Evolutionary conservation across 1,139 yeast genomes (phyloP).

Genomic region (Yamadazyma songkhlaensis): DNA sequence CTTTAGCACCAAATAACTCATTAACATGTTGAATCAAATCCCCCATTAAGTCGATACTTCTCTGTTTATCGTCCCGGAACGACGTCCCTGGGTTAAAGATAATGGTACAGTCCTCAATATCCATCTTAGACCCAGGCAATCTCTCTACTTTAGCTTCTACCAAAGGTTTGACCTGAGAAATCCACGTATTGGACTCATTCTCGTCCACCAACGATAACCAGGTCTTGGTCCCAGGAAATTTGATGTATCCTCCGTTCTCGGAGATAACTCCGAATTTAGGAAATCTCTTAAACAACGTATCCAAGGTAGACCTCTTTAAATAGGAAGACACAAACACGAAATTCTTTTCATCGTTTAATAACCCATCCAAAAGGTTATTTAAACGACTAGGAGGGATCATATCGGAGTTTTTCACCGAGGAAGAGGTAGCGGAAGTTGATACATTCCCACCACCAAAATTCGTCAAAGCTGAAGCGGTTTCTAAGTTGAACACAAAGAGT

Average conservation of each 20-base stretch:
- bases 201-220: slow-evolving; percentile 71
- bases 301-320: slow-evolving; percentile 61
- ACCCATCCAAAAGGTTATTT: slow-evolving; percentile 47
- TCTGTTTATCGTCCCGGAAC: slow-evolving; percentile 57
- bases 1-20: slow-evolving; percentile 60
- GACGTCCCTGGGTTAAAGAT: slow-evolving; percentile 70
- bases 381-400: slow-evolving; percentile 48
- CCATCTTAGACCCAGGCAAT: slow-evolving; percentile 73
- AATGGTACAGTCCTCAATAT: slow-evolving; percentile 72
- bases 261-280: slow-evolving; percentile 80
- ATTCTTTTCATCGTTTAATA: slow-evolving; percentile 45
- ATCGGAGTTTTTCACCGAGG: slow-evolving; percentile 25
- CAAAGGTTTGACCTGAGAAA: slow-evolving; percentile 56
- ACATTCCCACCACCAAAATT: slow-evolving; percentile 17
- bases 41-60: slow-evolving; percentile 70
- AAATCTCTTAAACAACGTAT: slow-evolving; percentile 63
- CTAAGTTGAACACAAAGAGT: slow-evolving; percentile 56
- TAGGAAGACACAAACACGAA: slow-evolving; percentile 71
- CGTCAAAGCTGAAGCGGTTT: slow-evolving; percentile 33
- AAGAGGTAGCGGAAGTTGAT: slow-evolving; percentile 13
- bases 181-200: slow-evolving; percentile 54
- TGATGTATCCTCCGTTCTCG: slow-evolving; percentile 81
- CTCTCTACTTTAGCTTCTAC: slow-evolving; percentile 71
- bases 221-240: slow-evolving; percentile 46
- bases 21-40: slow-evolving; percentile 85